Percentiles rank a stretch among this genome's conserved stretches.
Evolutionary conservation across 306 rosid species (phyloP).

Genomic region (Medicago truncatula): DNA sequence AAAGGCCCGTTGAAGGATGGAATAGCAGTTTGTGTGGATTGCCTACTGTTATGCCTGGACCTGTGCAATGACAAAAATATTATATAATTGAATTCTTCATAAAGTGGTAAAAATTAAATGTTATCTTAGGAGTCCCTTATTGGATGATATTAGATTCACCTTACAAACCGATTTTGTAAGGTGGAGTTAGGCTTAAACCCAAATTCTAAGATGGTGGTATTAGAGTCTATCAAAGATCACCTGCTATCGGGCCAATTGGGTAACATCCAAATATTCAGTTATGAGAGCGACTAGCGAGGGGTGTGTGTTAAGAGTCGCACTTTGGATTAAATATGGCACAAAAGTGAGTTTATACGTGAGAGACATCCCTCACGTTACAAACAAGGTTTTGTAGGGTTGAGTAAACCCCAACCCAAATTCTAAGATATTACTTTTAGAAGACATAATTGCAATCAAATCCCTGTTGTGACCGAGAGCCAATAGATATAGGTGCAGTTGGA

Average conservation of each 20-base stretch:
- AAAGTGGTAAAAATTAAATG: neutral
- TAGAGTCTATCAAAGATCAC: neutral
- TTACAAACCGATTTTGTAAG: too few species aligned
- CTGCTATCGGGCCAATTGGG: neutral
- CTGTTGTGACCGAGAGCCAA: neutral
- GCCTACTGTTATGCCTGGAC: conserved; percentile 49
- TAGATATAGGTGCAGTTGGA: neutral
- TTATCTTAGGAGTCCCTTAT: neutral
- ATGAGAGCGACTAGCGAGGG: too few species aligned
- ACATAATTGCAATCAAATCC: neutral
- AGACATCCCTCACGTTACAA: neutral
- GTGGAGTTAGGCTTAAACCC: too few species aligned
- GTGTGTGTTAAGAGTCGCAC: too few species aligned
- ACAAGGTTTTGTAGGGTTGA: neutral
- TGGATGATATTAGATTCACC: neutral
- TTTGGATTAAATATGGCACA: too few species aligned
- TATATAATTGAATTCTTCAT: neutral
- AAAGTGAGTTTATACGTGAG: neutral
- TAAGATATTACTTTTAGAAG: neutral
- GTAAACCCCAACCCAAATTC: neutral
- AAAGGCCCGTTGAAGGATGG: conserved; percentile 81
- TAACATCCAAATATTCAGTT: too few species aligned
- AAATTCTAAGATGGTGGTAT: too few species aligned
- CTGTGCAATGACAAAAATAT: conserved; percentile 30
- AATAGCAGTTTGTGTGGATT: conserved; percentile 58